Base-by-base conservation (phyloP, 176 grass and related monocot species). In the Carex parvula region DNA sequence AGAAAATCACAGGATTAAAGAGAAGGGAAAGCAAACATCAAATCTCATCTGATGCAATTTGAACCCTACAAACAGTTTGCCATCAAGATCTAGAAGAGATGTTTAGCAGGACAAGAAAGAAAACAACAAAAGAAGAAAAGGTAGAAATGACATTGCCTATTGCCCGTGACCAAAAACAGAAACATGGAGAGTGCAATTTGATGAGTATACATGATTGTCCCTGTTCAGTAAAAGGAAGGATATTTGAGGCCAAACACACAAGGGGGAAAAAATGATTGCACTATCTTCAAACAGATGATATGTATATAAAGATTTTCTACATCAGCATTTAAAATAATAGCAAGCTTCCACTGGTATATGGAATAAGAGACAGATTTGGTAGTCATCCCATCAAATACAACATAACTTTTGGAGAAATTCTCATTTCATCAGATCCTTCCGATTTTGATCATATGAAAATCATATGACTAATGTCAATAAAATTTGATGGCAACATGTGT, bases 41-140 rank as follows among this genome's bases (percentile, higher is more conserved):
- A 6, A 59, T 59, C 60, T 61, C 26, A 11, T 48, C 46, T 48
- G 46, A 8, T 41, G 37, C 68, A 20, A 21, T 44, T 37, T 11
- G 2, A 71, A 46, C 39, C 68, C 37, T 18, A 70, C 67, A 71
- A 42, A 69, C 66, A 41, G 37, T 69, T 17, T 15, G 15, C 18
- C 14, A 41, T 37, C 66, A 10, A 6, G 68, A 21, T 71, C 35
- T 39, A 5, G 15, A 71, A 46, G 37, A 71, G 17, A 71, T n/a
- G 39, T 71, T 71, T 11, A 46, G 33, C 68, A 46, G 68, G 39
- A 71, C 68, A 71, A 71, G 39, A 20, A 71, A 71, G 39, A 71
- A 71, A 71, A 11, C 8, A 71, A 71, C 68, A 71, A 71, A 46
- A 46, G 2, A 35, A 21, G 8, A 42, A 46, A 71, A 71, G 21